Evolutionary conservation across 2,329 filamentous ascomycete genomes (phyloP).

Genomic region (Colletotrichum musae): DNA sequence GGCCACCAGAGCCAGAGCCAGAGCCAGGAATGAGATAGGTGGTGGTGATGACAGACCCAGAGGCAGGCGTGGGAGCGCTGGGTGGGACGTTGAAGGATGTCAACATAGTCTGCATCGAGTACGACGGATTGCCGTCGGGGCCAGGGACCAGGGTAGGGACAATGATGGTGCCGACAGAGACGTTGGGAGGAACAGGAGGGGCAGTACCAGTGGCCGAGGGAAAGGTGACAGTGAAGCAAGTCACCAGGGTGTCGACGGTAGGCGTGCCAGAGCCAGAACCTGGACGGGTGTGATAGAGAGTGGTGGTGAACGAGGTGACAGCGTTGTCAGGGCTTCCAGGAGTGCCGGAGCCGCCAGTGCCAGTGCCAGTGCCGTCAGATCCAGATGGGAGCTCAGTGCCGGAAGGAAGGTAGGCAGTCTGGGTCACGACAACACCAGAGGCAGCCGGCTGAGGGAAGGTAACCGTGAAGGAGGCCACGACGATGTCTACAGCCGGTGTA

Average conservation of each 20-base stretch:
- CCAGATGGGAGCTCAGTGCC: background rate
- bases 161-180: constrained; percentile 24
- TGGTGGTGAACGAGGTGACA: constrained; percentile 39
- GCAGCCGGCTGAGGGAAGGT: constrained; percentile 22
- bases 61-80: constrained; percentile 18
- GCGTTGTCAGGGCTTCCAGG: background rate
- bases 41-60: constrained; percentile 41
- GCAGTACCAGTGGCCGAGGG: constrained; percentile 28
- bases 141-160: constrained; percentile 44
- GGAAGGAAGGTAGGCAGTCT: constrained; percentile 12
- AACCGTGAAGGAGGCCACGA: constrained; percentile 38
- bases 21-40: constrained; percentile 48
- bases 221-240: constrained; percentile 48
- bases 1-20: constrained; percentile 48
- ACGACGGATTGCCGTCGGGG: constrained; percentile 51
- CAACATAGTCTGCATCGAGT: constrained; percentile 46
- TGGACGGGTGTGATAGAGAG: constrained; percentile 33
- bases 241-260: constrained; percentile 38
- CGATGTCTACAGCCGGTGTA: constrained; percentile 12
- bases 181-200: background rate
- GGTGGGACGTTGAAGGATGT: constrained; percentile 50
- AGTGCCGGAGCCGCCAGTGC: background rate
- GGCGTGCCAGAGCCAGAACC: constrained; percentile 25
- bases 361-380: background rate
- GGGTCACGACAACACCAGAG: constrained; percentile 19